phyloP scores from a whole-genome alignment of 208 protist species.

The Paratrypanosoma confusum region DNA sequence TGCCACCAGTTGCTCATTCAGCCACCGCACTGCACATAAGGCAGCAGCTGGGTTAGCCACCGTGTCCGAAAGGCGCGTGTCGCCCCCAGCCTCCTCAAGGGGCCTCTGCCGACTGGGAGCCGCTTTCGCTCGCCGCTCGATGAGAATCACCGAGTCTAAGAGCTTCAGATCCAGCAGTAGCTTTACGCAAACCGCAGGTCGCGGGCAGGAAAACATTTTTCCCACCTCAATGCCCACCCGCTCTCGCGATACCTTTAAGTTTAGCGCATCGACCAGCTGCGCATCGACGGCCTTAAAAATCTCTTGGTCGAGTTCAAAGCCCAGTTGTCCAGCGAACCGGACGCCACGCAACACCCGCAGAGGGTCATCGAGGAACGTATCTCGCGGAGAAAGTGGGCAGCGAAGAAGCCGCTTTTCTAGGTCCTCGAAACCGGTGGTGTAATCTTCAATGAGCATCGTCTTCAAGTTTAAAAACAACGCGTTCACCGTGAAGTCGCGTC shows the following conservation, averaged over 20 bases:
- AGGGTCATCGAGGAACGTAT: conserved; percentile 91
- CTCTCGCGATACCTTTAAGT: conserved; percentile 75
- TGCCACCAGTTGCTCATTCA: conserved; percentile 24
- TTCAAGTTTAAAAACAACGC: conserved; percentile 98
- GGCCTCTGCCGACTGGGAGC: no score
- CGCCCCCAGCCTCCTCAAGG: no score
- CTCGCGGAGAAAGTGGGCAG: conserved; percentile 74
- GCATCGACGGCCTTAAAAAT: conserved; percentile 41
- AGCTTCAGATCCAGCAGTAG: conserved; percentile 39
- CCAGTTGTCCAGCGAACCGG: conserved; percentile 86
- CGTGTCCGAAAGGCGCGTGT: conserved; percentile 20
- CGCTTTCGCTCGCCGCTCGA: no score
- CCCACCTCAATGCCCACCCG: conserved; percentile 73
- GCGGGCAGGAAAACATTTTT: conserved; percentile 60
- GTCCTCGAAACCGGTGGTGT: conserved; percentile 87
- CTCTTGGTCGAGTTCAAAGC: conserved; percentile 66
- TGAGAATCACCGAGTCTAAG: conserved; percentile 53
- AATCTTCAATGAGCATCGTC: conserved; percentile 90
- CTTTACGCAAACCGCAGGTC: conserved; percentile 50
- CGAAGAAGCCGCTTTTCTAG: conserved; percentile 73
- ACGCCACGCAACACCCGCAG: conserved; percentile 89
- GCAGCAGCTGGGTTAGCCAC: neutral
- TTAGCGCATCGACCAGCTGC: conserved; percentile 34
- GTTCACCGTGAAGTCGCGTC: conserved; percentile 99
- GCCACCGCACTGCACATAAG: conserved; percentile 5